Base-by-base conservation (phyloP, 805 yeast species). In the Yamadazyma endophytica region DNA sequence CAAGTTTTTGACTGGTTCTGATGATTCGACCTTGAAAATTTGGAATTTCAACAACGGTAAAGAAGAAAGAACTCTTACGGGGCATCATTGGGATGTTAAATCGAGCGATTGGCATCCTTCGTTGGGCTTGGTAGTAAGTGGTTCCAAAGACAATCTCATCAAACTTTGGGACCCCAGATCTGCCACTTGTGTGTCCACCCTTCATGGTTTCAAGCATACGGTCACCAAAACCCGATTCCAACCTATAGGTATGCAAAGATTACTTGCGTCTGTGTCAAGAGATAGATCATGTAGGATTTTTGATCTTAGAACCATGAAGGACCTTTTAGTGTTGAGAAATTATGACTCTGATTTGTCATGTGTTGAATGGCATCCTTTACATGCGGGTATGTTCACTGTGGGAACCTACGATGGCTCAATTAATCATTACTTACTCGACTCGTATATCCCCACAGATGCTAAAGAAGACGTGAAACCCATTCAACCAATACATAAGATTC, bases 81-180 rank as follows among this genome's bases (percentile, higher is more conserved):
- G 97, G 2, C 99, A 92, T 59, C 96, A 94, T 54, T 92, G 99
- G 99, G 99, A 92, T 58, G 97, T 92, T 14, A 92, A 92, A 53
- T 78, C 89, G 33, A 85, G 94, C 32, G 97, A 92, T 56, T 92
- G 99, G 99, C 99, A 92, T 57, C 85, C 95, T 4, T 68, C 72
- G 9, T 62, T 86, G 58, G 96, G 97, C 0, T 67, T 92, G 17
- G 71, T 92, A 30, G 96, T 83, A 0, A 75, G 89, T 41, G 99
- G 97, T 0, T 92, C 97, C 0, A 92, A 94, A 54, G 99, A 92
- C 58, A 94, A 94, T 56, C 64, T 88, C 44, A 75, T 92, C 28
- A 88, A 89, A 58, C 64, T 92, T 16, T 92, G 98, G 98, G 99
- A 92, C 54, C 99, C 99, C 8, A 70, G 98, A 40, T 68, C 77